Conservation (phyloP, 2,329 filamentous ascomycete species). For the Fonsecaea pedrosoi region DNA sequence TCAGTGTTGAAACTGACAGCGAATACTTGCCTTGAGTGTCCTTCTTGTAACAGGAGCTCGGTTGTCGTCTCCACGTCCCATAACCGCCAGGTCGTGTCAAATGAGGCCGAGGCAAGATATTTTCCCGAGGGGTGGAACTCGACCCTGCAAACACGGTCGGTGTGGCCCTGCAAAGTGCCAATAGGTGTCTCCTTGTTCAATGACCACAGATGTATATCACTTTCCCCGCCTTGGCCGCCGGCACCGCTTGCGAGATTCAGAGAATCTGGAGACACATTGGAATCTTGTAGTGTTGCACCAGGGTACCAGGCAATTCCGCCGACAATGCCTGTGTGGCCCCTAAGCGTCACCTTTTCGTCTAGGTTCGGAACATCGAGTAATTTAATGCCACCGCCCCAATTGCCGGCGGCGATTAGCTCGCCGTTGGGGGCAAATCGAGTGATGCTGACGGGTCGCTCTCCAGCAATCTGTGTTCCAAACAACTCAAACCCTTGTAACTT, state of each 20-base stretch:
- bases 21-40: conserved; percentile 92
- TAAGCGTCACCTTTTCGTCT: conserved; percentile 74
- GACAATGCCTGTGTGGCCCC: conserved; percentile 87
- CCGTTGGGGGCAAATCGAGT: conserved; percentile 88
- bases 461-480: conserved; percentile 90
- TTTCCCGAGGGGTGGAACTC: conserved; percentile 93
- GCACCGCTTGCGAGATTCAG: conserved; percentile 85
- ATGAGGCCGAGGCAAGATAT: conserved; percentile 90
- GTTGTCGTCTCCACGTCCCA: conserved; percentile 90
- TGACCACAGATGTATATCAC: conserved; percentile 88
- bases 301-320: conserved; percentile 92
- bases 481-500: conserved; percentile 82
- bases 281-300: conserved; percentile 73
- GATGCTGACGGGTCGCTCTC: conserved; percentile 89
- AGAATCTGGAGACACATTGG: conserved; percentile 72
- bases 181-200: conserved; percentile 84
- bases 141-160: conserved; percentile 84
- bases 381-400: conserved; percentile 90
- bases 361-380: conserved; percentile 83
- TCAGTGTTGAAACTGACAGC: conserved; percentile 88
- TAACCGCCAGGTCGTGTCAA: conserved; percentile 94
- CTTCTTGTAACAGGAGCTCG: conserved; percentile 88
- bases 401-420: conserved; percentile 83
- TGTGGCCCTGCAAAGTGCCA: conserved; percentile 81
- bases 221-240: conserved; percentile 71